phyloP scores from a whole-genome alignment of 2,329 filamentous ascomycete genomes.

The Alternaria tenuissima region DNA sequence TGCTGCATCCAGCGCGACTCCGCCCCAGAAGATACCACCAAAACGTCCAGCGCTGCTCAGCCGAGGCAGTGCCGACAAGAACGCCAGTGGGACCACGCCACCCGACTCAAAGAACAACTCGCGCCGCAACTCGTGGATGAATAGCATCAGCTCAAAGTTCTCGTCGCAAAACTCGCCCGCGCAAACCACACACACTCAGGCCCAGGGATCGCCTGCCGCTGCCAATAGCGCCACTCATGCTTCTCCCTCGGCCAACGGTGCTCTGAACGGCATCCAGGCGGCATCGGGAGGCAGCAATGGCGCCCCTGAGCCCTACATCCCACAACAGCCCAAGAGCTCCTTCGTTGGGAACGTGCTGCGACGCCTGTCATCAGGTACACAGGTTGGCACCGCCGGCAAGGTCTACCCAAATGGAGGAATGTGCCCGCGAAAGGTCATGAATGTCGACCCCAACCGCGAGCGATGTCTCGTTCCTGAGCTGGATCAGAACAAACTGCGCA shows the following conservation, averaged over 20 bases:
- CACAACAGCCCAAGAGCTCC: slow-evolving; percentile 77
- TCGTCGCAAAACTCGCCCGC: slow-evolving; percentile 63
- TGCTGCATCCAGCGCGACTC: slow-evolving; percentile 15
- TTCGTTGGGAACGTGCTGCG: slow-evolving; percentile 84
- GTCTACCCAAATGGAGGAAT: slow-evolving; percentile 70
- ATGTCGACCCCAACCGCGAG: slow-evolving; percentile 81
- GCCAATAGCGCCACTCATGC: slow-evolving; percentile 59
- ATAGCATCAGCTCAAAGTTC: slow-evolving; percentile 92
- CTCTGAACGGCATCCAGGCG: slow-evolving; percentile 51
- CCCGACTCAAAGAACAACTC: slow-evolving; percentile 39
- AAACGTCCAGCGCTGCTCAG: slow-evolving; percentile 55
- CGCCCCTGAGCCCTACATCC: slow-evolving; percentile 68
- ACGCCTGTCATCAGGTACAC: slow-evolving; percentile 72
- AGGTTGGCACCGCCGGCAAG: slow-evolving; percentile 58
- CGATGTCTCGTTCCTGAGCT: slow-evolving; percentile 82
- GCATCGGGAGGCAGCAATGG: slow-evolving; percentile 38
- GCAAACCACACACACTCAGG: slow-evolving; percentile 44
- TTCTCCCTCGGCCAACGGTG: slow-evolving; percentile 57
- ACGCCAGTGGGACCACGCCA: slow-evolving; percentile 35
- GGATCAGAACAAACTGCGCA: slow-evolving; percentile 79
- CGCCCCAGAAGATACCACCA: slow-evolving; percentile 38
- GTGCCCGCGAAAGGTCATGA: slow-evolving; percentile 82
- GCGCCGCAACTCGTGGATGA: slow-evolving; percentile 87
- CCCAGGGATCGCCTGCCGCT: slow-evolving; percentile 47
- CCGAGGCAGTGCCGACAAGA: slow-evolving; percentile 52